Percentiles rank a stretch among this genome's conserved stretches.
Evolutionary conservation across 2,329 filamentous ascomycete genomes (phyloP).

Genomic region (Aureobasidium sp.): DNA sequence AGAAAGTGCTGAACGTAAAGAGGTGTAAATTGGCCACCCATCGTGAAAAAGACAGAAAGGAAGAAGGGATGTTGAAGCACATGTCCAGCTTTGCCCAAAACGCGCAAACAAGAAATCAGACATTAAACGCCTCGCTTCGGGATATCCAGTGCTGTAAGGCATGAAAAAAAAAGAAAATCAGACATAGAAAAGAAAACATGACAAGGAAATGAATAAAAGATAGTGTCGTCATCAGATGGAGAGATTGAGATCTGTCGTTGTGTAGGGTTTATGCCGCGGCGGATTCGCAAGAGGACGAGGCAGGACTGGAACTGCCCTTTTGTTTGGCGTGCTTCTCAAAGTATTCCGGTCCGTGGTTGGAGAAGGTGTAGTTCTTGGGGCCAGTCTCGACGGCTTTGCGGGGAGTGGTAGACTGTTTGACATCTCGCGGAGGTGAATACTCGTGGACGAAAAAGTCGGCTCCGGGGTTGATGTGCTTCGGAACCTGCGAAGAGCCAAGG

Average conservation of each 20-base stretch:
- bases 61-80: background rate
- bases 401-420: conserved; percentile 25
- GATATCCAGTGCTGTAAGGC: conserved; percentile 10
- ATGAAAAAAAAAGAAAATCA: background rate
- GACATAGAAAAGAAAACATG: background rate
- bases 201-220: background rate
- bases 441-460: conserved; percentile 37
- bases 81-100: background rate
- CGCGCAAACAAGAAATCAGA: background rate
- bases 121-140: conserved; percentile 10
- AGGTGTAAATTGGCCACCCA: background rate
- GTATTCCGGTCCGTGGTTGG: conserved; percentile 38
- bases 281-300: conserved; percentile 6
- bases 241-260: background rate
- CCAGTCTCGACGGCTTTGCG: conserved; percentile 22
- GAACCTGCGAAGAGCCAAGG: conserved; percentile 20
- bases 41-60: background rate
- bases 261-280: background rate
- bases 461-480: conserved; percentile 20
- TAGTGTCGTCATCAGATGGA: conserved; percentile 7
- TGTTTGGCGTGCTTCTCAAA: conserved; percentile 26
- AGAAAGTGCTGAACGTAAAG: conserved; percentile 1
- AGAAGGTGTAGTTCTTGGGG: conserved; percentile 40
- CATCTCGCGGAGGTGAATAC: conserved; percentile 37
- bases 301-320: conserved; percentile 8